Base-by-base conservation (phyloP, 1,139 yeast species). In the Sugiyamaella paludigena region DNA sequence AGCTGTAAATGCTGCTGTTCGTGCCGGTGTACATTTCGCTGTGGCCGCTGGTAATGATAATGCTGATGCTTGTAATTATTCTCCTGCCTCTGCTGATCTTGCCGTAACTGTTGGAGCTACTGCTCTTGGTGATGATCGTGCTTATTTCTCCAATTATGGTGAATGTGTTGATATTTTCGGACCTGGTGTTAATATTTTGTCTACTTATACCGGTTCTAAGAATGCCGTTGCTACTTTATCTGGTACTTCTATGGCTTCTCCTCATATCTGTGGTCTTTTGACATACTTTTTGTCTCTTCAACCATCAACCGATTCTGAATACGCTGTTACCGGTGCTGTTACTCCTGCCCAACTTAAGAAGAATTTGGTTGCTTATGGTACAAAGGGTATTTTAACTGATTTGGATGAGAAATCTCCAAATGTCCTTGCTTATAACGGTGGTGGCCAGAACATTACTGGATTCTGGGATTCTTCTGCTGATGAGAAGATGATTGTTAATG, bases 181-280 rank as follows among this genome's bases (percentile, higher is more conserved):
- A 4, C 82, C 84, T 11, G 87, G 86, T 48, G 74, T 75, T 45
- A 70, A 71, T 53, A 68, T 78, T 41, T 65, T 69, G 52, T 75
- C 81, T 10, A 73, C 78, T 30, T 92, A 89, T 74, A 89, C 87
- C 68, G 95, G 96, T 45, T 84, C 95, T 35, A 81, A 82, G 58
- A 70, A 78, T 51, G 89, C 94, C 43, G 84, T 95, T 58, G 95
- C 96, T 53, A 82, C 92, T 46, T 78, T 92, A 71, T 88, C 97
- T 36, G 98, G 98, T 73, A 92, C 98, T 16, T 92, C 98, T 16
- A 92, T 92, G 98, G 98, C 98, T 32, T 87, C 98, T 40, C 98
- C 98, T 47, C 98, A 92, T 68, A 85, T 92, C 67, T 85, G 89
- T 55, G 98, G 98, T 60, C 78, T 92, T 68, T 62, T 73, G 53